Conservation (phyloP, 164 flowering plant species). For the Dillenia suffruticosa region DNA sequence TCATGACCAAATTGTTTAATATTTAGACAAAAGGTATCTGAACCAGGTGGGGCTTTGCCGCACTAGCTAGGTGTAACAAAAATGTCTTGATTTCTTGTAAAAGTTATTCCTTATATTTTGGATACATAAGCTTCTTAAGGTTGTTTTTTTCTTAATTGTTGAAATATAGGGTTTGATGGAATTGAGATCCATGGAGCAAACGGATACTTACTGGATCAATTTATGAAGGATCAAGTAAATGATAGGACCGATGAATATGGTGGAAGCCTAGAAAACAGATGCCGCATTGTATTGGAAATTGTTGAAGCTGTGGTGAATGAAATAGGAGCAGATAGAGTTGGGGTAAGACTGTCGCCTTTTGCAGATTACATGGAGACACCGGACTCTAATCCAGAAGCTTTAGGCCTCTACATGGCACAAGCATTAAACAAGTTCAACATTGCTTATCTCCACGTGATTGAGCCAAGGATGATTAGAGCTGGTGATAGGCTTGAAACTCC, state of each 20-base stretch:
- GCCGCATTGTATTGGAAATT: constrained; percentile 29
- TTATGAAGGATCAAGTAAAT: constrained; percentile 33
- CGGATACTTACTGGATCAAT: constrained; percentile 32
- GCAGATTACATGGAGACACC: constrained; percentile 14
- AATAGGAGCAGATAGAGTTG: constrained; percentile 32
- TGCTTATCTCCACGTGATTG: constrained; percentile 24
- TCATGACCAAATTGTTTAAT: no score
- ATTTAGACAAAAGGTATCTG: no score
- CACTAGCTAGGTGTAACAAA: no score
- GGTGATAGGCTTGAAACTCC: constrained; percentile 10
- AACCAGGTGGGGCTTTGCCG: no score
- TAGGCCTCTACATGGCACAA: constrained; percentile 27
- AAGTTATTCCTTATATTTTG: no score
- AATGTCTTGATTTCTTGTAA: no score
- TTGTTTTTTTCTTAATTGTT: neutral
- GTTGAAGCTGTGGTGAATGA: constrained; percentile 29
- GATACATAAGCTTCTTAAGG: no score
- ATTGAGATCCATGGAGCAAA: constrained; percentile 41
- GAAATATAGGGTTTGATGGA: constrained; percentile 30
- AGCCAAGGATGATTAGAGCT: constrained; percentile 24
- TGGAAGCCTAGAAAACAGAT: constrained; percentile 28
- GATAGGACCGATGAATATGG: constrained; percentile 34
- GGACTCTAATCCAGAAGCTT: constrained; percentile 28
- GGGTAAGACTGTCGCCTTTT: constrained; percentile 34
- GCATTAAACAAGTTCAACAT: constrained; percentile 21